Base-by-base conservation (phyloP, 495 filamentous ascomycete genomes). In the Recurvomyces mirabilis region DNA sequence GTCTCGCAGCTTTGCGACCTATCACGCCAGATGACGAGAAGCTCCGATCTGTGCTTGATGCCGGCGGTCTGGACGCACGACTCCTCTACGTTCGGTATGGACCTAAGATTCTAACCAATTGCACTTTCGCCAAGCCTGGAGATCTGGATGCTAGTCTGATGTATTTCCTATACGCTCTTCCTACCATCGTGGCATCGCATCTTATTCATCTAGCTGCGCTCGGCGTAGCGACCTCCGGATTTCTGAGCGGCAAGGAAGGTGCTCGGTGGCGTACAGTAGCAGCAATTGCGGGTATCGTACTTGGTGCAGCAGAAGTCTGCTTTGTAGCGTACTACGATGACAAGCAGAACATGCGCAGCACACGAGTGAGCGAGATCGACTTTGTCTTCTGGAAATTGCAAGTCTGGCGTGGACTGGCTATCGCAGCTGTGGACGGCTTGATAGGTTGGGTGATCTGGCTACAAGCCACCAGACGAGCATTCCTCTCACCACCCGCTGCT, bases 41-140 rank as follows among this genome's bases (percentile, higher is more conserved):
- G 15, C 41, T 56, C 9, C 35, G 49, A 10, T 14, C 17, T 14
- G 30, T 46, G 14, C 18, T 53, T 28, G 49, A 49, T 13, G 63
- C 70, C 14, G 73, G 66, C 43, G 80, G 75, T 24, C 62, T 81
- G 41, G 81, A 83, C 37, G 77, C 77, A 5, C 71, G 87, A 31
- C 77, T 87, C 17, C 68, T 91, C 5, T 96, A 94, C 63, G 70
- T 93, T 30, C 77, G 79, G 24, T 87, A 73, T 65, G 91, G 91
- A 15, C 82, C 86, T 0, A 69, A 76, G 17, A 70, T 75, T 3
- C 51, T 98, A 1, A 67, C 74, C 14, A 63, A 71, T 26, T 98
- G 91, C 60, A 74, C 74, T 41, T 94, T 87, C 67, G 95, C 91
- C 73, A 68, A 63, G n/a, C 61, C 79, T 11, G 84, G 87, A 46